phyloP scores from a whole-genome alignment of 768 basidiomycete genomes.

The Leccinum arenicola region DNA sequence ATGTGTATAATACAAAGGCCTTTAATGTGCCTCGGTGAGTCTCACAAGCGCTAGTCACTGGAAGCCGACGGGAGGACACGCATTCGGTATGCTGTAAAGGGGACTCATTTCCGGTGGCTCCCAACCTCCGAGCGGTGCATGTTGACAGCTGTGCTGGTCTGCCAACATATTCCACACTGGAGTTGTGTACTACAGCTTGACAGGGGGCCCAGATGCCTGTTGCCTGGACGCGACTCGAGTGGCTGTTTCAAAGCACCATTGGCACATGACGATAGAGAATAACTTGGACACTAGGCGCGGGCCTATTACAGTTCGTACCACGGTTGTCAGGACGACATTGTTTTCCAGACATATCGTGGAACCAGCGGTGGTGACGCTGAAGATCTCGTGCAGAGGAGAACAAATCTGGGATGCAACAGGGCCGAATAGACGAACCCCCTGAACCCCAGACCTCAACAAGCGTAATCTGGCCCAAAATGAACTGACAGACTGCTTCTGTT shows the following conservation, averaged over 20 bases:
- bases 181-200: background rate
- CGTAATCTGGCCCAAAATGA: slow-evolving; percentile 2
- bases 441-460: background rate
- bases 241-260: background rate
- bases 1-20: background rate
- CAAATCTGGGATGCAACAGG: background rate
- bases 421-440: background rate
- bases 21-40: background rate
- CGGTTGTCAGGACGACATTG: background rate
- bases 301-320: background rate
- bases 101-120: background rate
- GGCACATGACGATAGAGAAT: background rate
- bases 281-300: background rate
- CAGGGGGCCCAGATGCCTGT: background rate
- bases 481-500: slow-evolving; percentile 8
- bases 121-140: background rate
- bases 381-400: background rate
- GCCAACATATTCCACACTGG: background rate
- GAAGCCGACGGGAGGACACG: background rate
- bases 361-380: background rate
- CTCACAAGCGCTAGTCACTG: background rate
- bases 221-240: background rate
- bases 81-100: background rate
- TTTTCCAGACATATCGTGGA: background rate
- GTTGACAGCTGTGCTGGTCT: background rate